These are phyloP conservation scores for Bathelium albidoporum DNA, from an alignment of 495 filamentous ascomycete genomes.

Conservation along the genomic window DNA sequence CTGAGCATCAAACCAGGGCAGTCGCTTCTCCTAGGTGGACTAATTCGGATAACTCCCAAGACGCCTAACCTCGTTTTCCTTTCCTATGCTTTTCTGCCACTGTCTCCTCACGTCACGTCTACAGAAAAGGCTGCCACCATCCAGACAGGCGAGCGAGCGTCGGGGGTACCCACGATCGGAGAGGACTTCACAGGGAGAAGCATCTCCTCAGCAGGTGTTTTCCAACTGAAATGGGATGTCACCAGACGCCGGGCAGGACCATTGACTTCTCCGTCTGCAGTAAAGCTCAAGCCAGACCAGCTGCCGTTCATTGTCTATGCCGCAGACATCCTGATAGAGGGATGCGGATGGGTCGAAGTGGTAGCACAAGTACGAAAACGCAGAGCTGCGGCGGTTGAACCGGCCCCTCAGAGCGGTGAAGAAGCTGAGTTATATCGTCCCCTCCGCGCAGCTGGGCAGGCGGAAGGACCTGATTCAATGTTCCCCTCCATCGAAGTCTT, in stretches of 20 bases:
- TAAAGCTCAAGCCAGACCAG: constrained; percentile 39
- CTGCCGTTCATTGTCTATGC: constrained; percentile 72
- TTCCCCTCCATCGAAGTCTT: constrained; percentile 75
- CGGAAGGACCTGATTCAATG: constrained; percentile 11
- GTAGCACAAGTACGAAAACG: constrained; percentile 61
- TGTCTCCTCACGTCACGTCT: constrained; percentile 53
- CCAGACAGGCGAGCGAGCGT: constrained; percentile 53
- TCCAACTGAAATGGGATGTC: constrained; percentile 67
- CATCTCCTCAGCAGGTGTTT: constrained; percentile 59
- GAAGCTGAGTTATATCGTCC: constrained; percentile 7
- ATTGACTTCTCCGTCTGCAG: constrained; percentile 41
- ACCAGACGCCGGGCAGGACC: constrained; percentile 60
- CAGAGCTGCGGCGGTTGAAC: neutral
- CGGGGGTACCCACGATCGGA: constrained; percentile 47
- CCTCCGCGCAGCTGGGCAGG: neutral
- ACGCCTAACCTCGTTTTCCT: constrained; percentile 53
- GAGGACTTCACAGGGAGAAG: constrained; percentile 44
- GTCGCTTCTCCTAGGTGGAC: constrained; percentile 72
- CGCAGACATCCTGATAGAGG: constrained; percentile 80
- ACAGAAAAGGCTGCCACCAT: constrained; percentile 50
- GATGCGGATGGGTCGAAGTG: constrained; percentile 88
- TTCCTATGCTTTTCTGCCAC: constrained; percentile 56
- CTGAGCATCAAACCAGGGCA: constrained; percentile 62
- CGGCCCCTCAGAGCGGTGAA: constrained; percentile 5
- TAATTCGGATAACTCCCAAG: constrained; percentile 77